Conservation (phyloP, 345 rosid genomes). For the Erodium maritimum region DNA sequence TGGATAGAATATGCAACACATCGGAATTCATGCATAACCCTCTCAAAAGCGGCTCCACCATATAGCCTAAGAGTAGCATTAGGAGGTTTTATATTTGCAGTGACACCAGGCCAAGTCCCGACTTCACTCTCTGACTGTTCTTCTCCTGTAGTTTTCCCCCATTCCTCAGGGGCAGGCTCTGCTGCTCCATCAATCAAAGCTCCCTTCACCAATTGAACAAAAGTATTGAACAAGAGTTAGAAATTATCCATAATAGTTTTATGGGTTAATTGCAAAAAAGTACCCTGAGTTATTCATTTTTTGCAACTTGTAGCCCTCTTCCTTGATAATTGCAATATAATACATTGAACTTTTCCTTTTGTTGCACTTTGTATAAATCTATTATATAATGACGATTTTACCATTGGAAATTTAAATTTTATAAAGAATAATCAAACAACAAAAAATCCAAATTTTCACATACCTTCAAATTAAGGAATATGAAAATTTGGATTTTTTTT, state of each 20-base stretch:
- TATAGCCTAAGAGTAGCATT: slow-evolving; percentile 83
- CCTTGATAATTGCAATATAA: too few species aligned
- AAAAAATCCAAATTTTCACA: too few species aligned
- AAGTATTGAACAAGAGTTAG: neutral
- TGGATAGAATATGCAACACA: slow-evolving; percentile 94
- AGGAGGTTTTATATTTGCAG: slow-evolving; percentile 61
- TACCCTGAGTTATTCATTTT: too few species aligned
- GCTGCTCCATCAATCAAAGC: slow-evolving; percentile 95
- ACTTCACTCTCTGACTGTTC: slow-evolving; percentile 80
- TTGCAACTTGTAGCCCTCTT: too few species aligned
- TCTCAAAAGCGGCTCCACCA: slow-evolving; percentile 98
- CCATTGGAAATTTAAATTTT: too few species aligned
- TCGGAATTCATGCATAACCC: slow-evolving; percentile 85
- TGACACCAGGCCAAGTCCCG: slow-evolving; percentile 94
- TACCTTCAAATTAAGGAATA: too few species aligned
- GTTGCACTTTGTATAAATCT: too few species aligned
- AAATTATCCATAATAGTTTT: neutral
- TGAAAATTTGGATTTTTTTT: too few species aligned
- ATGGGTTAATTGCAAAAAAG: too few species aligned
- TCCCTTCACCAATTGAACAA: slow-evolving; percentile 33
- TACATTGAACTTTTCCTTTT: too few species aligned
- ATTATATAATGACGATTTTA: too few species aligned
- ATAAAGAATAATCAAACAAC: too few species aligned
- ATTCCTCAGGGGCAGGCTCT: slow-evolving; percentile 93
- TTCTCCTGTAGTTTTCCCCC: slow-evolving; percentile 88